Evolutionary conservation across 371 early-diverging fungal genomes (phyloP), one percentile per base, ranked within the genome.

Genomic region (Blakeslea trispora): DNA sequence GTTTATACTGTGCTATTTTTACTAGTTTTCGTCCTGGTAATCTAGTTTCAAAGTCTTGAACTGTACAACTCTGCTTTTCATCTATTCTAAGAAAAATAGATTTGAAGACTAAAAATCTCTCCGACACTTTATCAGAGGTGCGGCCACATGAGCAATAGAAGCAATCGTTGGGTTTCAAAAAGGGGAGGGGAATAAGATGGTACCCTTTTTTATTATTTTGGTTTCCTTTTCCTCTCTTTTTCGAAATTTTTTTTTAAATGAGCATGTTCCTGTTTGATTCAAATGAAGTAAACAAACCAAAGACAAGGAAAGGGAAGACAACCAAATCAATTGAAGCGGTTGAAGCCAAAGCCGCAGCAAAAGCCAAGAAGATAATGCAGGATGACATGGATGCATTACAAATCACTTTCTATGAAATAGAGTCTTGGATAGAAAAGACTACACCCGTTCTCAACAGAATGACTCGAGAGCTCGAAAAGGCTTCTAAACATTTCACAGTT

Each of bases 321-420:
- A 59, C 41, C 40, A 37, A 45, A 21, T 21, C 28, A 9, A 45
- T 22, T 14, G 45, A 55, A 11, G 35, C 46, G 21, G 60, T 48
- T 8, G 64, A 72, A 40, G 70, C 64, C 18, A 70, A 65, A 51
- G 68, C 68, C 24, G 58, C 52, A 32, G 68, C 65, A 4, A 75
- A 64, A 57, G 66, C 57, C 13, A 67, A 65, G 47, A 77, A 68
- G 32, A 53, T 66, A 32, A 66, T 71, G 41, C 79, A 78, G 45
- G 72, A 78, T 62, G 72, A 78, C 28, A 55, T 75, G 43, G 79
- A 78, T 37, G 64, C 75, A 9, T 46, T 78, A 39, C 79, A 78
- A 59, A 78, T 78, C 34, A 78, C 79, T 3, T 78, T 78, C 55
- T 75, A 75, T 42, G 79, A 79, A 49, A 79, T 79, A 40, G 75